phyloP scores from a whole-genome alignment of 1,284 basidiomycete genomes.

The Trichosporon sp. region DNA sequence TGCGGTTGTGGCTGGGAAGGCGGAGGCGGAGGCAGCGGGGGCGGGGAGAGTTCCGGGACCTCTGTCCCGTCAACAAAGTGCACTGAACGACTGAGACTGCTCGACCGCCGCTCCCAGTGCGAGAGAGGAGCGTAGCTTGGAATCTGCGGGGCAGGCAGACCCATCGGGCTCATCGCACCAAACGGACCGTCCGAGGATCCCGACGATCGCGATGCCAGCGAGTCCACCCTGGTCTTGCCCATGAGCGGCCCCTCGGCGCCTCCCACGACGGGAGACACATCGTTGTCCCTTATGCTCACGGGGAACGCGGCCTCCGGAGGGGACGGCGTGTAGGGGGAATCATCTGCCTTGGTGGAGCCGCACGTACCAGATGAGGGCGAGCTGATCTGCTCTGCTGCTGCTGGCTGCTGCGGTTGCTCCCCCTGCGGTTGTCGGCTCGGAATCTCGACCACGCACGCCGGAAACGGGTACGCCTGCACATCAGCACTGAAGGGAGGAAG shows the following conservation, averaged over 20 bases:
- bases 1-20: background rate
- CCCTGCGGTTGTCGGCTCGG: background rate
- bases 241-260: background rate
- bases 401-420: background rate
- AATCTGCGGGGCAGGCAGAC: background rate
- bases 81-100: background rate
- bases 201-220: background rate
- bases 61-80: background rate
- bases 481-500: too few species aligned
- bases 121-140: too few species aligned
- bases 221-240: background rate
- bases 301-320: background rate
- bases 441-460: constrained; percentile 4
- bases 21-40: too few species aligned
- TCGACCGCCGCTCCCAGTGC: background rate
- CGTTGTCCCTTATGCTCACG: background rate
- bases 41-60: too few species aligned
- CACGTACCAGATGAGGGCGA: background rate
- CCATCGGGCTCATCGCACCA: background rate
- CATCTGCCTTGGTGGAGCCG: too few species aligned
- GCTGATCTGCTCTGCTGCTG: background rate
- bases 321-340: background rate
- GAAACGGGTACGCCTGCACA: constrained; percentile 7
- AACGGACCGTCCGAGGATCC: background rate
- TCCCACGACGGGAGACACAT: background rate